These are phyloP conservation scores for Cytospora piceae DNA, from an alignment of 2,329 filamentous ascomycete species.

Conservation along the genomic window DNA sequence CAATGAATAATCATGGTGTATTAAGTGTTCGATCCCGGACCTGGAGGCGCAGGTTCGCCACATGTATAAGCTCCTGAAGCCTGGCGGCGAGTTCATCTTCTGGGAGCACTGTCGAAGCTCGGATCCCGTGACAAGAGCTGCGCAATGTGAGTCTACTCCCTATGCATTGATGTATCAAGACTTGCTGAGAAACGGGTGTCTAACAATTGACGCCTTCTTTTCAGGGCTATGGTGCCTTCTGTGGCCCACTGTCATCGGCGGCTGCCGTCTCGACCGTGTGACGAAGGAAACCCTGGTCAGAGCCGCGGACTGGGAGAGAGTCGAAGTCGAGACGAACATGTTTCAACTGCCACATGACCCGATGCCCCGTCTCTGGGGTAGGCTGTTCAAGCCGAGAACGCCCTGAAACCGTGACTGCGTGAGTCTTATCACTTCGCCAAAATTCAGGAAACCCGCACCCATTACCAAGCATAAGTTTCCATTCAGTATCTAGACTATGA, in stretches of 20 bases:
- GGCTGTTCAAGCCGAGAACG: constrained; percentile 36
- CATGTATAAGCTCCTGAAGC: constrained; percentile 48
- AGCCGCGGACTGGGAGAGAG: constrained; percentile 41
- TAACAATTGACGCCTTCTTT: background rate
- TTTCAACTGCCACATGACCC: constrained; percentile 33
- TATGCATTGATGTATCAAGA: background rate
- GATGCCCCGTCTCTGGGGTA: constrained; percentile 40
- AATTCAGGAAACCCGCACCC: too few species aligned
- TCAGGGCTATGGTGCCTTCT: constrained; percentile 38
- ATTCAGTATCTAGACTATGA: background rate
- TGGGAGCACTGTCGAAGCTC: constrained; percentile 47
- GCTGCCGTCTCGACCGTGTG: constrained; percentile 39
- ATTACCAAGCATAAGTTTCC: background rate
- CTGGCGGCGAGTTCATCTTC: constrained; percentile 50
- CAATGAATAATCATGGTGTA: background rate
- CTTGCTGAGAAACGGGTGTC: background rate
- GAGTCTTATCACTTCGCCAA: background rate
- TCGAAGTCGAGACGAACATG: constrained; percentile 36
- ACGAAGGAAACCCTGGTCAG: constrained; percentile 36
- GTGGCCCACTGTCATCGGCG: constrained; percentile 40
- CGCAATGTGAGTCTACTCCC: constrained; percentile 37
- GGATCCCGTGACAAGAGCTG: constrained; percentile 36
- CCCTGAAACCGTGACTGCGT: background rate
- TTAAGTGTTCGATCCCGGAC: constrained; percentile 42
- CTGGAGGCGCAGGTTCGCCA: constrained; percentile 36